Conservation (phyloP, 78 protist species). For the Pigoraptor vietnamica region DNA sequence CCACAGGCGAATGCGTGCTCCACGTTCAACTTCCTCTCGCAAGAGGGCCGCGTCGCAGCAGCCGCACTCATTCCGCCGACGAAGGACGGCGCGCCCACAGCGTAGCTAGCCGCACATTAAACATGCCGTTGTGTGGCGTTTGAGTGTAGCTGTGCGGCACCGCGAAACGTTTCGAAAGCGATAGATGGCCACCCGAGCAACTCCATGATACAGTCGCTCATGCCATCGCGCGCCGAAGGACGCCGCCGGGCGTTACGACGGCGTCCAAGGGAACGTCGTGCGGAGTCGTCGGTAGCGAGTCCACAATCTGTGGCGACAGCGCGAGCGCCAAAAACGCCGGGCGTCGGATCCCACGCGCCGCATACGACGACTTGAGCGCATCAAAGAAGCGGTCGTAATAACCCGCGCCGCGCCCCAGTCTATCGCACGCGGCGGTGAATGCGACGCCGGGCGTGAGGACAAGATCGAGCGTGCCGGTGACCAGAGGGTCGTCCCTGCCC, state of each 20-base stretch:
- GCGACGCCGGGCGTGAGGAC: not conserved
- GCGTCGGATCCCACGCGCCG: not conserved
- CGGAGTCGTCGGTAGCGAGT: not conserved
- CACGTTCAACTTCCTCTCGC: not conserved
- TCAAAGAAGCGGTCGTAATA: not conserved
- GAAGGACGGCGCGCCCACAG: too few species aligned
- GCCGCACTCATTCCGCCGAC: not conserved
- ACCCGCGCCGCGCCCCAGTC: not conserved
- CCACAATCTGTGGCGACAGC: not conserved
- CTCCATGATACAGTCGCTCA: too few species aligned
- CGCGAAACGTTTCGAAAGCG: too few species aligned
- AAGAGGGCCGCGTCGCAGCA: not conserved
- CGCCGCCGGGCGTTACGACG: not conserved
- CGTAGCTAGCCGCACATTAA: too few species aligned
- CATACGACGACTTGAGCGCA: not conserved
- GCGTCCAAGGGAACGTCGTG: not conserved
- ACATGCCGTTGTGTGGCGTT: too few species aligned
- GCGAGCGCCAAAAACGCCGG: not conserved
- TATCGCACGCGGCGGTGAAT: not conserved
- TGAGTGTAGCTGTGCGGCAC: too few species aligned
- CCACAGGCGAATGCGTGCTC: not conserved
- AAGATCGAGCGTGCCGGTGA: not conserved
- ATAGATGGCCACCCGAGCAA: too few species aligned
- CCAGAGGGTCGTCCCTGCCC: not conserved
- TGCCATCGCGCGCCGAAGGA: too few species aligned